These are phyloP conservation scores for Cyberlindnera mississippiensis DNA, from an alignment of 805 yeast species.

Conservation along the genomic window DNA sequence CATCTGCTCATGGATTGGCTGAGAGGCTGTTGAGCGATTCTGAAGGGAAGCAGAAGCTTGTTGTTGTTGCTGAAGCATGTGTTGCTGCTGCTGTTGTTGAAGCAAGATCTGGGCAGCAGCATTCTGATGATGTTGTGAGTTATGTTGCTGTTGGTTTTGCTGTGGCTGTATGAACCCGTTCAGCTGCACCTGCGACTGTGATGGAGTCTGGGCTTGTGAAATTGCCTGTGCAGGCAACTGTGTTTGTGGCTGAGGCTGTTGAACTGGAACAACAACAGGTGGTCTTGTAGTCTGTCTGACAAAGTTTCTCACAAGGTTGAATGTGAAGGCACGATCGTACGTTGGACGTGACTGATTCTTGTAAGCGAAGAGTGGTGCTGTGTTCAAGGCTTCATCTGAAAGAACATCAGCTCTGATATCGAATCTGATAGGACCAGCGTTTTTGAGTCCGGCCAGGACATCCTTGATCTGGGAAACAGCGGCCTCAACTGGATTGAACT, in stretches of 20 bases:
- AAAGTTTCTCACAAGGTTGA: constrained; percentile 34
- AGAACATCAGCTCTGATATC: not conserved
- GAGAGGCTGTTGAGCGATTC: constrained; percentile 22
- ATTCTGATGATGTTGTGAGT: constrained; percentile 21
- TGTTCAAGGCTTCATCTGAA: constrained; percentile 4
- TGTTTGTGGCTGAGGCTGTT: not conserved
- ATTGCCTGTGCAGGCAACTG: not conserved
- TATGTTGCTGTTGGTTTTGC: constrained; percentile 17
- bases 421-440: constrained; percentile 20
- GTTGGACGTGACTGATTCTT: not conserved
- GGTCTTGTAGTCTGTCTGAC: constrained; percentile 30
- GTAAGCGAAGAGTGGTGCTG: constrained; percentile 11
- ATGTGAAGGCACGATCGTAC: constrained; percentile 27
- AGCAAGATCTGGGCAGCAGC: constrained; percentile 3
- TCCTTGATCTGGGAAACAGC: constrained; percentile 47
- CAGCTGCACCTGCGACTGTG: constrained; percentile 11
- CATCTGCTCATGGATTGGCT: constrained; percentile 25
- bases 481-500: constrained; percentile 38
- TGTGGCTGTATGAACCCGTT: constrained; percentile 23
- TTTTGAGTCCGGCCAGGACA: constrained; percentile 27
- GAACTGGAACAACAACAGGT: constrained; percentile 5
- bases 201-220: constrained; percentile 15
- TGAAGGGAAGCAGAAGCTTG: constrained; percentile 15
- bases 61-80: constrained; percentile 20
- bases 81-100: constrained; percentile 26